Evolutionary conservation across 2,329 filamentous ascomycete species (phyloP), one percentile per base, ranked within the genome.

Genomic region (Tolypocladium tropicale): DNA sequence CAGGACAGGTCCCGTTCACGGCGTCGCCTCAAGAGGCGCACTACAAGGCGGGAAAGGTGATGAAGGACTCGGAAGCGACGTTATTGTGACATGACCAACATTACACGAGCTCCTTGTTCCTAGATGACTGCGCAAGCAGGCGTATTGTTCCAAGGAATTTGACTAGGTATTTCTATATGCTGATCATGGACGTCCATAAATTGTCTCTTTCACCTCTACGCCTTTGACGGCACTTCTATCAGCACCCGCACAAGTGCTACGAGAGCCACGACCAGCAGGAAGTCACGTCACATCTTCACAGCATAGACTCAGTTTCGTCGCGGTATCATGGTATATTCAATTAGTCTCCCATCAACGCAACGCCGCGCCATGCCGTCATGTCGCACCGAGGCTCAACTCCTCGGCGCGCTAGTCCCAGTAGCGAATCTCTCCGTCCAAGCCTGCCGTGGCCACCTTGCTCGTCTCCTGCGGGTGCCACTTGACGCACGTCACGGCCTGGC

Each of bases 391-490:
- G 53, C 52, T 28, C 18, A n/a, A 30, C 18, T 18, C 14, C 10
- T 18, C 34, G 32, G 48, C 36, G 48, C 36, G n/a, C 49, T 79
- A 97, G 79, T 97, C 94, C 90, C 92, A 97, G 70, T 93, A 93
- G 70, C 88, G 89, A 59, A 99, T 90, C 50, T 87, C 78, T 6
- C 94, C 93, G 65, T 96, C 90, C 72, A 95, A 73, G 23, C 94
- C 94, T 14, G 91, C 95, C 33, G 92, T 95, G 2, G 87, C 89
- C 37, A 97, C 85, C 78, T 96, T 96, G 68, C 88, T 94, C 21
- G 88, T 94, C 78, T 99, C 94, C 74, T 96, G 89, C n/a, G 93
- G 91, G 72, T 97, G 92, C 93, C 94, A 99, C 69, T 89, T 88
- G 57, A 94, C 83, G 62, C 87, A 89, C n/a, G 90, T 90, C 55